Evolutionary conservation across 169 alveolate species (phyloP).

Genomic region (Plasmodium vinckei): DNA sequence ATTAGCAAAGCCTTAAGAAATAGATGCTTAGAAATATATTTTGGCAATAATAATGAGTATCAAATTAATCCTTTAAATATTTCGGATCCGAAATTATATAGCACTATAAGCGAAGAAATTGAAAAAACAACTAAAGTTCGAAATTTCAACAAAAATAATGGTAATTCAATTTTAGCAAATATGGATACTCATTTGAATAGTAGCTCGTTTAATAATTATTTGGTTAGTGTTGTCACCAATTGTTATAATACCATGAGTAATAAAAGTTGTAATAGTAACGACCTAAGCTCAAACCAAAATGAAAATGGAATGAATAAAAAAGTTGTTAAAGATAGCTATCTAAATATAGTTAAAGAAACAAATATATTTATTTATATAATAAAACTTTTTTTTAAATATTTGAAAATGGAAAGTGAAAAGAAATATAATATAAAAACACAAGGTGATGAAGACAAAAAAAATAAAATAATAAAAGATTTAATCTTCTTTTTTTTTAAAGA

Average conservation of each 20-base stretch:
- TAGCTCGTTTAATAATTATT: not conserved
- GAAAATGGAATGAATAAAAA: not conserved
- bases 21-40: slow-evolving; percentile 91
- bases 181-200: not conserved
- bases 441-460: not conserved
- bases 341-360: slow-evolving; percentile 26
- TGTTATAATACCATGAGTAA: not conserved
- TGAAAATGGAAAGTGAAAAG: not conserved
- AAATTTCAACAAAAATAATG: not conserved
- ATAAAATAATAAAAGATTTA: slow-evolving; percentile 3
- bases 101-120: not conserved
- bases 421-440: not conserved
- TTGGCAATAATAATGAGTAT: slow-evolving; percentile 63
- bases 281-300: not conserved
- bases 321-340: not conserved
- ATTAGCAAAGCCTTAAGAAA: slow-evolving; percentile 92
- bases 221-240: not conserved
- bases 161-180: not conserved
- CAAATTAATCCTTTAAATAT: slow-evolving; percentile 10
- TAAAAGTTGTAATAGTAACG: not conserved
- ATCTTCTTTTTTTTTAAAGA: slow-evolving; percentile 38
- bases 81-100: not conserved
- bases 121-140: not conserved
- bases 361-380: slow-evolving; percentile 41
- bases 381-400: slow-evolving; percentile 33